These are phyloP conservation scores for Terana coerulea DNA, from an alignment of 768 basidiomycete species.

Conservation along the genomic window DNA sequence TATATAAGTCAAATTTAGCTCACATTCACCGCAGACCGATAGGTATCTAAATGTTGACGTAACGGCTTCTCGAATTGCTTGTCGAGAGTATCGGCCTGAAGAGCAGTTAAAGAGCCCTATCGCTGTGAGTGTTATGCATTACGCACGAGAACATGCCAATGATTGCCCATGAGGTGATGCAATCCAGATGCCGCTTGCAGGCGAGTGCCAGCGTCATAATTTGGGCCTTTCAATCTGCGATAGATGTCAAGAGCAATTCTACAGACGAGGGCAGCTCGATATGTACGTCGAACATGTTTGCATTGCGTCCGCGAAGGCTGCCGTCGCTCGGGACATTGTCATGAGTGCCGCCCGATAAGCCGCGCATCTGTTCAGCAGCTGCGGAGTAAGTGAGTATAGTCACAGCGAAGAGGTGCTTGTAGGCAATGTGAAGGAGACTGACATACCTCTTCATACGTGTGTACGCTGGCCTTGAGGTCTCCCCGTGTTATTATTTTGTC, in stretches of 20 bases:
- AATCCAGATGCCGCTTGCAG: conserved; percentile 85
- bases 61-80: conserved; percentile 88
- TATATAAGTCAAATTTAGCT: conserved; percentile 19
- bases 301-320: conserved; percentile 83
- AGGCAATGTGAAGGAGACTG: background rate
- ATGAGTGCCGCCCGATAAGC: conserved; percentile 79
- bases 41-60: conserved; percentile 78
- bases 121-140: background rate
- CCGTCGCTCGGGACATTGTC: conserved; percentile 78
- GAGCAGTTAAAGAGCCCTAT: background rate
- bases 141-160: conserved; percentile 86
- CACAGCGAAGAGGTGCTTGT: background rate
- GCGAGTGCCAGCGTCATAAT: conserved; percentile 76
- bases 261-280: background rate
- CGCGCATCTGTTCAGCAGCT: conserved; percentile 76
- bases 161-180: conserved; percentile 88
- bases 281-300: conserved; percentile 78
- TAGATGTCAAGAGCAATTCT: too few species aligned
- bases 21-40: conserved; percentile 70
- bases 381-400: conserved; percentile 10
- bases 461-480: conserved; percentile 72
- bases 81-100: conserved; percentile 79
- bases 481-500: conserved; percentile 79
- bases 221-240: conserved; percentile 68
- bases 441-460: conserved; percentile 78